Evolutionary conservation across 2,329 filamentous ascomycete species (phyloP), one percentile per base, ranked within the genome.

Genomic region (Acephala macrosclerotiorum): DNA sequence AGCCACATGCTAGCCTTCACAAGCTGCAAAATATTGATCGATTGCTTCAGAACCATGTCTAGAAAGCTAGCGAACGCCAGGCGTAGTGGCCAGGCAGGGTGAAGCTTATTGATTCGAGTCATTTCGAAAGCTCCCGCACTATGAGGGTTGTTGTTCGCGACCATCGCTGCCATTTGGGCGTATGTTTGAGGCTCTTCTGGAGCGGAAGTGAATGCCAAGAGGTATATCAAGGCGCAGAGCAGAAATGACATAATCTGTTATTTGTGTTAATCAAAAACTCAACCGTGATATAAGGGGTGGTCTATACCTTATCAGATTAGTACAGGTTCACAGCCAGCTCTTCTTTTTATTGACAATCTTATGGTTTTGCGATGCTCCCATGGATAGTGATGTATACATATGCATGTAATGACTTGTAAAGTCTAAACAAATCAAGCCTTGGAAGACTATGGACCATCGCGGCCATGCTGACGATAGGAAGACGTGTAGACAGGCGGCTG

Each of bases 321-420:
- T 99, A 99, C 65, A 96, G 84, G 80, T 97, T 96, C 78, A 82
- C 66, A 98, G 84, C 88, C 90, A 93, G 83, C 93, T 97, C 78
- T 94, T 85, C 77, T 87, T 92, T 80, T 91, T 90, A 77, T 97
- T 93, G 60, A 99, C 90, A 74, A 92, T 94, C 88, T 99, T 99
- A 83, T 99, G 96, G 82, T 94, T 90, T 73, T 89, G 87, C 61
- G 88, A 85, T 60, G 93, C 93, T 62, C 91, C 93, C 88, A 97
- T 96, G 70, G 90, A 89, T 75, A 97, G 83, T 0, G 94, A 97
- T 14, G 94, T 93, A 78, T 97, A 98, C 96, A 99, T 99, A 82
- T 99, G 96, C 84, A 98, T 95, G 78, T 98, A 99, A 80, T 99
- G 96, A 78, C 94, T 97, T 33, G 96, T 92, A 70, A 99, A 86